phyloP scores from a whole-genome alignment of 805 yeast species.

The Phaffomyces thermotolerans region DNA sequence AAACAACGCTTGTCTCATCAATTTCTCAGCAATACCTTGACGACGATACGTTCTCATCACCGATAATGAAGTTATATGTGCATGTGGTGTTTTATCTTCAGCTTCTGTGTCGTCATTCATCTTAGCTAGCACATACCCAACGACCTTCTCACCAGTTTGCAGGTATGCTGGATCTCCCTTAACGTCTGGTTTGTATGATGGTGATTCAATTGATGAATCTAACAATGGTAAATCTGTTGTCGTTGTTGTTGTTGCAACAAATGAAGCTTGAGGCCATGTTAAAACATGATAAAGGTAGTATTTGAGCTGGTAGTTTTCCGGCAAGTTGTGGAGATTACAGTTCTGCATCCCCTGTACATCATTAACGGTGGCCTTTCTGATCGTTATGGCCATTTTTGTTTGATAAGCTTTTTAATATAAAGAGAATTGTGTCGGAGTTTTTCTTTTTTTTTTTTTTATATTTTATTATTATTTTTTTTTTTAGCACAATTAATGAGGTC shows the following conservation, averaged over 20 bases:
- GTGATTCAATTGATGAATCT: not conserved
- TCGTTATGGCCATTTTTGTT: slow-evolving; percentile 67
- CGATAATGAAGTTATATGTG: slow-evolving; percentile 88
- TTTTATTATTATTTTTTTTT: no score
- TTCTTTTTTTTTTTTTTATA: not conserved
- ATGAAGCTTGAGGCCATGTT: slow-evolving; percentile 97
- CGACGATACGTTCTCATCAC: slow-evolving; percentile 95
- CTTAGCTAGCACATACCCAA: slow-evolving; percentile 94
- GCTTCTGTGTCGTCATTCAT: slow-evolving; percentile 92
- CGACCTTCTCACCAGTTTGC: slow-evolving; percentile 65
- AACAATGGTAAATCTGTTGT: not conserved
- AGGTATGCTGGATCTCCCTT: slow-evolving; percentile 63
- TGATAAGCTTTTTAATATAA: no score
- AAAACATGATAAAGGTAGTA: slow-evolving; percentile 90
- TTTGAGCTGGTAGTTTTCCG: slow-evolving; percentile 89
- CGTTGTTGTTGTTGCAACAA: slow-evolving; percentile 81
- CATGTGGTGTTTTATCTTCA: slow-evolving; percentile 66
- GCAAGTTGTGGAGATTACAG: slow-evolving; percentile 84
- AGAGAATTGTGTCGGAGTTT: not conserved
- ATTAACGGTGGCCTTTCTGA: slow-evolving; percentile 77
- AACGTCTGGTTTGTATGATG: slow-evolving; percentile 11
- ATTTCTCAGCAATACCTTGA: slow-evolving; percentile 88
- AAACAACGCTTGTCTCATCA: slow-evolving; percentile 78
- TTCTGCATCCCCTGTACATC: slow-evolving; percentile 95
- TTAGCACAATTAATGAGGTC: no score